Evolutionary conservation across 495 filamentous ascomycete species (phyloP).

Genomic region (Astrothelium macrocarpum): DNA sequence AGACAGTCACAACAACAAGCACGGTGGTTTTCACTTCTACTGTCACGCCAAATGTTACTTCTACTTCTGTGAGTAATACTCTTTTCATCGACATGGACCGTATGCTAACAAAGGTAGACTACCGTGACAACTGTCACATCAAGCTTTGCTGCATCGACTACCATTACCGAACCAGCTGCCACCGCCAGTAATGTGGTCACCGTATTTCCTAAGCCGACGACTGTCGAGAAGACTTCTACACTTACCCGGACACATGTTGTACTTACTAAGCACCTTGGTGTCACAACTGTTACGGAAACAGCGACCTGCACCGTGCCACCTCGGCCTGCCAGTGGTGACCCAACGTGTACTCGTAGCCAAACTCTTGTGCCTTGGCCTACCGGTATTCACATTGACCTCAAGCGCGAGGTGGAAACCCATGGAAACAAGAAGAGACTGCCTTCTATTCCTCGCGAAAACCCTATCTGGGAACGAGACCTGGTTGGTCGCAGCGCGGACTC

Average conservation of each 20-base stretch:
- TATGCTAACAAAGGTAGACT: not conserved
- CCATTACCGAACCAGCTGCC: not conserved
- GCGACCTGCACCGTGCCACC: slow-evolving; percentile 8
- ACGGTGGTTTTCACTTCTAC: slow-evolving; percentile 9
- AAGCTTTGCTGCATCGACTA: not conserved
- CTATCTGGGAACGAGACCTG: not conserved
- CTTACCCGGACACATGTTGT: not conserved
- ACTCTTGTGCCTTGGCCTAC: slow-evolving; percentile 6
- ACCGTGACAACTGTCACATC: slow-evolving; percentile 3
- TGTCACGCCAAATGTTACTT: slow-evolving; percentile 4
- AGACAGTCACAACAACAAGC: slow-evolving; percentile 10
- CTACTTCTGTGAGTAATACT: not conserved
- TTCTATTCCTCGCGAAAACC: not conserved
- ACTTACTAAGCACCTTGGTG: not conserved
- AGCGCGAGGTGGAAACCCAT: not conserved
- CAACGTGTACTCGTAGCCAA: slow-evolving; percentile 3
- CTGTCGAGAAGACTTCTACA: not conserved
- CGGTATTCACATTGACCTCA: not conserved
- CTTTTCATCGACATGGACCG: not conserved
- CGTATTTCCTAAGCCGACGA: slow-evolving; percentile 1
- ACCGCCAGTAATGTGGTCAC: slow-evolving; percentile 3
- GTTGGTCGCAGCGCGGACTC: slow-evolving; percentile 6
- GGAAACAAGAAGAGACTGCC: not conserved
- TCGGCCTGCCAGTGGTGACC: not conserved
- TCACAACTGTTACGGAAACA: slow-evolving; percentile 2